phyloP scores from a whole-genome alignment of 352 stramenopile species.

The Phytopythium helicoides region DNA sequence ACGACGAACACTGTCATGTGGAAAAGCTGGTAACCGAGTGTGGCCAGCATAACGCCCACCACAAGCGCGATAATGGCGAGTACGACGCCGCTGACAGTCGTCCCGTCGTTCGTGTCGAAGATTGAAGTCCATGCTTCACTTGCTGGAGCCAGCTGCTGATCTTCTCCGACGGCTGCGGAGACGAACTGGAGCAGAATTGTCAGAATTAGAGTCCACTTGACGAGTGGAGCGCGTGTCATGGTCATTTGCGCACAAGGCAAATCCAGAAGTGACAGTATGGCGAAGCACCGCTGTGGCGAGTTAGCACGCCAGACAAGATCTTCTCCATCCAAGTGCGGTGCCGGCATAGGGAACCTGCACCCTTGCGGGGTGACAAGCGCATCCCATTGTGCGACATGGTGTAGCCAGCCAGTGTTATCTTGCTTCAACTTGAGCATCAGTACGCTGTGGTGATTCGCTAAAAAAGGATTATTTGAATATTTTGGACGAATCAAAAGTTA shows the following conservation, averaged over 20 bases:
- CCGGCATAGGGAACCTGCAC: too few relatives aligned
- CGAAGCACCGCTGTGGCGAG: too few relatives aligned
- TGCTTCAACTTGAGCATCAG: conserved; percentile 1
- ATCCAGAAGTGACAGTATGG: background rate
- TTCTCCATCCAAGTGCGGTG: background rate
- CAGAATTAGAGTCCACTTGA: background rate
- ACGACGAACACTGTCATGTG: conserved; percentile 35
- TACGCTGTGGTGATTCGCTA: background rate
- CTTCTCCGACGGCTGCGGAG: background rate
- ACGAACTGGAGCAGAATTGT: conserved; percentile 9
- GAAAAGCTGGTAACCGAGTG: conserved; percentile 47
- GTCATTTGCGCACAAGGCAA: background rate
- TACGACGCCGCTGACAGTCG: conserved; percentile 29
- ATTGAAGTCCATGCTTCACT: conserved; percentile 19
- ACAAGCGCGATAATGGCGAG: conserved; percentile 30
- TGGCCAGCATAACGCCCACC: conserved; percentile 28
- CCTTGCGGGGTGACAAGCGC: background rate
- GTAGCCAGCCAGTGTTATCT: conserved; percentile 1
- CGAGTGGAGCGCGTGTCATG: too few relatives aligned
- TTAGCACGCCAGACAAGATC: background rate
- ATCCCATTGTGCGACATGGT: background rate
- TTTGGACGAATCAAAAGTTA: background rate
- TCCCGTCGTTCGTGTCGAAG: conserved; percentile 25
- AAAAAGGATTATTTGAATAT: background rate
- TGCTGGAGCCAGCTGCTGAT: conserved; percentile 9